phyloP scores from a whole-genome alignment of 352 stramenopile genomes.

The Phytopythium mirpurense region DNA sequence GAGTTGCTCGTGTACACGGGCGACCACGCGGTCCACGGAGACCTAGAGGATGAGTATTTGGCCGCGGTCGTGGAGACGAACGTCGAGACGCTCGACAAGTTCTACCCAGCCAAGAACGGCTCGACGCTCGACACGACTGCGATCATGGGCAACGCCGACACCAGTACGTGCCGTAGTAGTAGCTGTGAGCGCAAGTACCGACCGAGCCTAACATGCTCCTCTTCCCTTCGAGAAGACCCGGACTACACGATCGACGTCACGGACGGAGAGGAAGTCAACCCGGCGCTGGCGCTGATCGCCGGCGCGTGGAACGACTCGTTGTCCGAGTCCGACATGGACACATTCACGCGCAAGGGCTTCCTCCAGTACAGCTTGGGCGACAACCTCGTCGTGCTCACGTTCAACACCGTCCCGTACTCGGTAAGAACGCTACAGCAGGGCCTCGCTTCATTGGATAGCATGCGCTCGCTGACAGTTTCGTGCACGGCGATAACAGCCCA shows the following conservation, averaged over 20 bases:
- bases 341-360: constrained; percentile 49
- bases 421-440: no score
- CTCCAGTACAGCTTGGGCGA: constrained; percentile 50
- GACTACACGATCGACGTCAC: constrained; percentile 72
- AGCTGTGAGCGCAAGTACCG: background rate
- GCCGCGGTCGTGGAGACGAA: constrained; percentile 44
- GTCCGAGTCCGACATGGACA: constrained; percentile 38
- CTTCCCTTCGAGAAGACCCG: constrained; percentile 21
- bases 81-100: constrained; percentile 55
- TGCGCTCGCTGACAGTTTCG: background rate
- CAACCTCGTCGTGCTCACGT: constrained; percentile 53
- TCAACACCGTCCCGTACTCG: constrained; percentile 78
- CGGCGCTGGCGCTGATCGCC: constrained; percentile 47
- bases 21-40: constrained; percentile 50
- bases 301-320: constrained; percentile 43
- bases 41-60: constrained; percentile 44
- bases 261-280: constrained; percentile 40
- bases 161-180: constrained; percentile 19
- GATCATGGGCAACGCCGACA: constrained; percentile 64
- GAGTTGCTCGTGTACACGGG: constrained; percentile 75
- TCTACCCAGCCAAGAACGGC: constrained; percentile 29
- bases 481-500: constrained; percentile 24
- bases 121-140: constrained; percentile 41
- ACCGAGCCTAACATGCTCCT: background rate
- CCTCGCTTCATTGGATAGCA: no score